Base-by-base conservation (phyloP, 306 rosid genomes). In the Prunus armeniaca region DNA sequence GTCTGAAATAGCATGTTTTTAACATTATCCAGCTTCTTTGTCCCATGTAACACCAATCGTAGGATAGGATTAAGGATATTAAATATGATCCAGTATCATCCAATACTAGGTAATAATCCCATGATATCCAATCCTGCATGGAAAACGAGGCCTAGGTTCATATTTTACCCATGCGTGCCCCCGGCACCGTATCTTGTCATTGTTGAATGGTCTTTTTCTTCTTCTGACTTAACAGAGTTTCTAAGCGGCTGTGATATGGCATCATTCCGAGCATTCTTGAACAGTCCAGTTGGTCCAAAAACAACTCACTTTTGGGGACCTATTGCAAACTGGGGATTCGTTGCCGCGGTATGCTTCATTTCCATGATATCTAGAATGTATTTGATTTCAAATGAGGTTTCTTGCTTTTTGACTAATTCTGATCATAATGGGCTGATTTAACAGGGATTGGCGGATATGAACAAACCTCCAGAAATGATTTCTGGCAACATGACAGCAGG, bases 271-370 rank as follows among this genome's bases (percentile, higher is more conserved):
- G 91, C 97, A 66, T 92, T 95, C 78, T 85, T 47, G 90, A 95
- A 92, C 84, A 91, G 99, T 86, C 99, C 97, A 0, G 76, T 90
- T 25, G 99, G 97, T 82, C 97, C 97, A 2, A 95, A 89, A 87
- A 95, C 99, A 30, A 85, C 97, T 76, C 99, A 95, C 82, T 95
- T 95, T 76, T 95, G 97, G 99, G 99, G 99, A 55, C 99, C 99
- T 52, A 75, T 92, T 86, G 99, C 97, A 38, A 95, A 95, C 71
- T 95, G 96, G 95, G 99, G 99, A 54, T 95, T 95, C 12, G 99
- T 92, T 6, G 97, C 89, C 14, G 97, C 99, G 51, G 99, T 95
- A 87, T 60, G 97, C 66, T 81, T 70, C 79, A 28, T 77, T 77
- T 6, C 57, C 50, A 34, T 65, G 72, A 58, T 65, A 41, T 47